Evolutionary conservation across 129 eudicot genomes (phyloP), one percentile per base, ranked within the genome.

Genomic region (Chrysanthemum seticuspe): DNA sequence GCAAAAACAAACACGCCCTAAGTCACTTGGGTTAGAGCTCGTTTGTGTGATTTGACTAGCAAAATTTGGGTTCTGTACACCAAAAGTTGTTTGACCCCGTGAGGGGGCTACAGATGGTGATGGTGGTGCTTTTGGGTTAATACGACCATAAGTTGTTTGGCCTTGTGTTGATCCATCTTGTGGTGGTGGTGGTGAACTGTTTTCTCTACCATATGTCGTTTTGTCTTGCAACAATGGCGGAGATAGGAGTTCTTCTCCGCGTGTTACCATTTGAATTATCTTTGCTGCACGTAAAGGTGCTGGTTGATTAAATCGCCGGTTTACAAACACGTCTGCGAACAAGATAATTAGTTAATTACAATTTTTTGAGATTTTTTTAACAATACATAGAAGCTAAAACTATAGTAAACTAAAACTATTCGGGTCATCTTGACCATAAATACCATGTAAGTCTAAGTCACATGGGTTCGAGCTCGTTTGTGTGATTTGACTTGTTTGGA

Each of bases 101-200:
- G 73, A 14, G 0, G 59, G 72, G 48, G 72, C 58, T 23, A 1
- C 62, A 2, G 13, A 21, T 13, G 55, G 76, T 3, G 67, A 9
- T 10, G 77, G 77, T 14, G 77, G 77, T 27, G 77, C 13, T 40
- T 65, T 65, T 7, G 50, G 23, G 18, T 10, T n/a, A 47, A 18
- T 29, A n/a, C 15, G 56, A 8, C 15, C 56, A n/a, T 51, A 68
- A 14, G 48, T 51, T 25, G n/a, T 18, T 13, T 67, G 72, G 59
- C 47, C 23, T 3, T 6, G 23, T 67, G 72, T 11, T 0, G 72
- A 45, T 67, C 57, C 59, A 11, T 0, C 23, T 6, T 44, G 19
- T 34, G 63, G 75, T 6, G 75, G 48, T n/a, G 58, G 67, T 5
- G 76, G 59, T 7, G 75, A 3, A 10, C 15, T 51, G n/a, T 11